phyloP scores from a whole-genome alignment of 306 rosid species.

The Lablab purpureus region DNA sequence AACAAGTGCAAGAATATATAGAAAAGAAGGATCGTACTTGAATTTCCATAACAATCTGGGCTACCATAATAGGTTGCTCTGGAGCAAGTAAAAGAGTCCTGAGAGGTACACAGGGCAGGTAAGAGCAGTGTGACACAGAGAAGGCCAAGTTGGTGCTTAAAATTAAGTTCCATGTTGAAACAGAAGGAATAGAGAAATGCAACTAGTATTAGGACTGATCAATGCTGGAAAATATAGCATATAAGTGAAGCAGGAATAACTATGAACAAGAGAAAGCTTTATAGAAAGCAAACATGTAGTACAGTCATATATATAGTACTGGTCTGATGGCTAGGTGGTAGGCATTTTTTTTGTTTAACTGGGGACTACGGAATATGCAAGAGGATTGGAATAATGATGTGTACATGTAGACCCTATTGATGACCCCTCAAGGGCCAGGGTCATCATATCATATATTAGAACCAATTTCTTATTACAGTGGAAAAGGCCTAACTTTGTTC shows the following conservation, averaged over 20 bases:
- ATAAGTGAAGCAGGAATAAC: conserved; percentile 19
- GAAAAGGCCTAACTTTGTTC: conserved; percentile 48
- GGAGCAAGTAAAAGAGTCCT: conserved; percentile 62
- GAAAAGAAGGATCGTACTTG: conserved; percentile 57
- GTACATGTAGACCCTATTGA: conserved; percentile 47
- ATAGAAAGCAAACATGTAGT: conserved; percentile 37
- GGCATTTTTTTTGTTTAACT: conserved; percentile 47
- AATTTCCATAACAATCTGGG: conserved; percentile 83
- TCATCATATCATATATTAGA: conserved; percentile 4
- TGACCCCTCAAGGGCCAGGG: conserved; percentile 36
- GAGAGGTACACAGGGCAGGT: conserved; percentile 64
- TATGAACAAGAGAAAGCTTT: conserved; percentile 17
- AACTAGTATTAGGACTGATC: background rate
- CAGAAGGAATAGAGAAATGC: conserved; percentile 28
- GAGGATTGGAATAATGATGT: conserved; percentile 52
- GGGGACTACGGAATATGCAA: conserved; percentile 8
- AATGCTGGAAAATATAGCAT: conserved; percentile 30
- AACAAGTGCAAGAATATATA: background rate
- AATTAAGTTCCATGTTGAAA: conserved; percentile 52
- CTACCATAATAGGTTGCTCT: conserved; percentile 94
- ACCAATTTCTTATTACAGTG: conserved; percentile 39
- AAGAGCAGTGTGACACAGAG: conserved; percentile 62
- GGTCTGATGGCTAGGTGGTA: conserved; percentile 37
- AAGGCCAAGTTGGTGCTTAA: conserved; percentile 47
- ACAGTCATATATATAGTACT: conserved; percentile 67